Evolutionary conservation across 805 yeast genomes (phyloP).

Genomic region (Kuraishia cidri): DNA sequence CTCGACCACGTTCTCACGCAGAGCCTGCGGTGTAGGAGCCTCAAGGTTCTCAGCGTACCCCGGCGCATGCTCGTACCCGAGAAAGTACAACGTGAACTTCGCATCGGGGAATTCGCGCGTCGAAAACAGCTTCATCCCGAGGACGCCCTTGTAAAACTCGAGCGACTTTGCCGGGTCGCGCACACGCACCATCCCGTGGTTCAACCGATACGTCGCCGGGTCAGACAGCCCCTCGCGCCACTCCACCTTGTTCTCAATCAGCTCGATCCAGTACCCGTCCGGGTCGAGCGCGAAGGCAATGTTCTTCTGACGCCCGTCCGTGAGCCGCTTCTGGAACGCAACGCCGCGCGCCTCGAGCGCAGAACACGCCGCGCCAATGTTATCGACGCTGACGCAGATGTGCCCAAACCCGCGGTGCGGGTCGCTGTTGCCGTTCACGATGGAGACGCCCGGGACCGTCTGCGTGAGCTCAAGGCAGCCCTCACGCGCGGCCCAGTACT

Average conservation of each 20-base stretch:
- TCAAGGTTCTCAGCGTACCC: constrained; percentile 33
- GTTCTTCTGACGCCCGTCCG: constrained; percentile 87
- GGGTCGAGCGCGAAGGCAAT: constrained; percentile 96
- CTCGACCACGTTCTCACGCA: constrained; percentile 69
- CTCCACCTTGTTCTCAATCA: constrained; percentile 49
- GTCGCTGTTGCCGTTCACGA: constrained; percentile 77
- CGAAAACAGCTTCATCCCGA: constrained; percentile 73
- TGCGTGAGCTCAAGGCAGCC: constrained; percentile 86
- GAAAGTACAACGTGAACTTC: constrained; percentile 76
- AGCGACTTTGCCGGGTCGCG: constrained; percentile 74
- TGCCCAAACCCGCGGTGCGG: constrained; percentile 93
- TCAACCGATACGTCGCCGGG: constrained; percentile 41
- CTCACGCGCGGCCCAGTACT: constrained; percentile 27
- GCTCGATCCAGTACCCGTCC: constrained; percentile 94
- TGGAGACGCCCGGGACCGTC: constrained; percentile 49
- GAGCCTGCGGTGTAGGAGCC: constrained; percentile 20
- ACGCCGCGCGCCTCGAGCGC: constrained; percentile 55
- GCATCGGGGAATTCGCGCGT: constrained; percentile 54
- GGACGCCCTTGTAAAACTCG: constrained; percentile 65
- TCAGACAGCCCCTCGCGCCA: constrained; percentile 32
- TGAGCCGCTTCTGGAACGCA: constrained; percentile 68
- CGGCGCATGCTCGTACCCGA: constrained; percentile 56
- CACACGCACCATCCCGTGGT: constrained; percentile 90
- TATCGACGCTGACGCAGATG: constrained; percentile 79
- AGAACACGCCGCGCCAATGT: constrained; percentile 55